Evolutionary conservation across 2,329 filamentous ascomycete species (phyloP).

Genomic region (Sodiomyces alkalinus): DNA sequence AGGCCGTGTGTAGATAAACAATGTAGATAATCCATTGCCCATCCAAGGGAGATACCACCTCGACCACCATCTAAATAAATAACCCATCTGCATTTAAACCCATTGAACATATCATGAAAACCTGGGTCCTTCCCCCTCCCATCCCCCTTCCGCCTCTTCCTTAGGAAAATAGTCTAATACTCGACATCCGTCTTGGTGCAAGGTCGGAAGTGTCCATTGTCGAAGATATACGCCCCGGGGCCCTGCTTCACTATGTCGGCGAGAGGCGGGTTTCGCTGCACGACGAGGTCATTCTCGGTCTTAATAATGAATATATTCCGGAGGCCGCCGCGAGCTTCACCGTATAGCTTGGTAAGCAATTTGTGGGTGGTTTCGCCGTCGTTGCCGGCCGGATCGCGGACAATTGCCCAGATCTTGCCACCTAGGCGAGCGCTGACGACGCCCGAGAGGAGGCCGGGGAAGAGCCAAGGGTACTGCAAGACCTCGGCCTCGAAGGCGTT

Average conservation of each 20-base stretch:
- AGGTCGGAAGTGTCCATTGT: conserved; percentile 9
- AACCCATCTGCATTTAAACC: no score
- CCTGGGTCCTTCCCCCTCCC: no score
- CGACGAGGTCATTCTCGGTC: conserved; percentile 8
- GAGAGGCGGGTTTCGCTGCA: conserved; percentile 10
- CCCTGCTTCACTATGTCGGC: conserved; percentile 6
- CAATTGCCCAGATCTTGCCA: conserved; percentile 25
- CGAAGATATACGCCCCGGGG: conserved; percentile 9
- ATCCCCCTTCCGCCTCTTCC: no score
- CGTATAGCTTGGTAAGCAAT: conserved; percentile 8
- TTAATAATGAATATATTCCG: conserved; percentile 11
- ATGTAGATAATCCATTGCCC: no score
- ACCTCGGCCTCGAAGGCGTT: conserved; percentile 84
- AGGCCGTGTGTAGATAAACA: no score
- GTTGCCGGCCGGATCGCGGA: conserved; percentile 6
- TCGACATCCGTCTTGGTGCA: conserved; percentile 8
- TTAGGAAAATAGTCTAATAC: no score
- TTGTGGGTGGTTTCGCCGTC: conserved; percentile 4
- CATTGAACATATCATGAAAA: no score
- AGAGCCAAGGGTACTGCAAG: conserved; percentile 84
- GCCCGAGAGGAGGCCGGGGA: conserved; percentile 61
- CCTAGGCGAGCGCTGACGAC: conserved; percentile 66
- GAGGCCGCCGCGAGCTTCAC: conserved; percentile 14
- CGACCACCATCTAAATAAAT: no score
- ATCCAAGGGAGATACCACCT: no score